A percentile compares a stretch with the other conserved stretches of the same genome.
These are phyloP conservation scores for Linnemannia hyalina DNA, from an alignment of 192 early-diverging fungal genomes.

Conservation along the genomic window DNA sequence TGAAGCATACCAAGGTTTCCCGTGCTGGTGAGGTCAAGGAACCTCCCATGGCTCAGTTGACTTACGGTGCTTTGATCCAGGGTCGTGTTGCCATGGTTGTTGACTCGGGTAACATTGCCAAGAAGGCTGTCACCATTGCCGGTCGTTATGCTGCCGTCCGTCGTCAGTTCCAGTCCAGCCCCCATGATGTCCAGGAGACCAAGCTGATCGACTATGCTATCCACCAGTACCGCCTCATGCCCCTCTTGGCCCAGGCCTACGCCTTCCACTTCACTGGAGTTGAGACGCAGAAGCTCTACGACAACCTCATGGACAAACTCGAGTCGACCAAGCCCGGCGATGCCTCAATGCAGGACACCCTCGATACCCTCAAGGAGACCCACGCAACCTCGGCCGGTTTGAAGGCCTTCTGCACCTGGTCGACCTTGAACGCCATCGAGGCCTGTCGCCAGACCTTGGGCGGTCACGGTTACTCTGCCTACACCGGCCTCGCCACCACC, in stretches of 20 bases:
- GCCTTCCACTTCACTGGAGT: constrained; percentile 92
- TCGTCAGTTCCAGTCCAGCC: constrained; percentile 84
- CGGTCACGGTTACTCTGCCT: constrained; percentile 94
- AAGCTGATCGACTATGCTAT: constrained; percentile 95
- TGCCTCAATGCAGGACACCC: constrained; percentile 68
- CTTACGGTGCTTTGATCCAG: constrained; percentile 90
- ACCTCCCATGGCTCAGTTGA: constrained; percentile 85
- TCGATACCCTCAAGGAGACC: constrained; percentile 90
- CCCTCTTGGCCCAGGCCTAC: constrained; percentile 89
- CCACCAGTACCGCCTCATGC: constrained; percentile 95
- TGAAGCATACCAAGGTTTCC: constrained; percentile 93
- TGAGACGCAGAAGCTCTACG: constrained; percentile 85
- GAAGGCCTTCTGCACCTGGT: constrained; percentile 96
- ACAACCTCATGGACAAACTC: constrained; percentile 81
- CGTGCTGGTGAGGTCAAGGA: constrained; percentile 84
- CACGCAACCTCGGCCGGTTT: constrained; percentile 93
- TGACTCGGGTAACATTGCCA: constrained; percentile 88
- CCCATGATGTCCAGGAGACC: constrained; percentile 77
- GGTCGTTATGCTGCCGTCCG: constrained; percentile 92
- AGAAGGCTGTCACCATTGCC: constrained; percentile 93
- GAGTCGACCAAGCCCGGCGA: constrained; percentile 75
- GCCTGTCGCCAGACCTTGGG: constrained; percentile 92
- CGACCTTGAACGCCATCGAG: constrained; percentile 90
- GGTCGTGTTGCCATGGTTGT: constrained; percentile 87
- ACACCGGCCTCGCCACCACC: constrained; percentile 88